Evolutionary conservation across 1,284 basidiomycete genomes (phyloP).

Genomic region (Ceratobasidium sp.): DNA sequence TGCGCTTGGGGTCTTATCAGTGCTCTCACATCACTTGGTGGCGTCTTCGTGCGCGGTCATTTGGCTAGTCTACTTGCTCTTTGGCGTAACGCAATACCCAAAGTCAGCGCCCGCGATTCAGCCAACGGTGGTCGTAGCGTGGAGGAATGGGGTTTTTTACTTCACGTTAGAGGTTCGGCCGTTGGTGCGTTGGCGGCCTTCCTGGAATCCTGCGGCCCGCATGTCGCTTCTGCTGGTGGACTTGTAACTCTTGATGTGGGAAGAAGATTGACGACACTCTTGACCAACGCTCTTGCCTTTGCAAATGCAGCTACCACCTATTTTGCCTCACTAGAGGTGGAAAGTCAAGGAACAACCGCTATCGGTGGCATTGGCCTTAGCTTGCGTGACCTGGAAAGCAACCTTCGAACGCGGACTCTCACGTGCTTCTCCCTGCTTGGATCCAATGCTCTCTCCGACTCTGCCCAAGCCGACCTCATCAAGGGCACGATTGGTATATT

Average conservation of each 20-base stretch:
- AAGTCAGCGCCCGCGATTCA: slow-evolving; percentile 87
- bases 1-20: slow-evolving; percentile 94
- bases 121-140: slow-evolving; percentile 65
- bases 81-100: slow-evolving; percentile 96
- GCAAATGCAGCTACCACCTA: slow-evolving; percentile 59
- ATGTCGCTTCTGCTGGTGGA: slow-evolving; percentile 51
- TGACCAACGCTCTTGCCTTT: slow-evolving; percentile 90
- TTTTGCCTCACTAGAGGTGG: slow-evolving; percentile 16
- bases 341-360: not conserved
- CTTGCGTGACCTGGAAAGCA: slow-evolving; percentile 79
- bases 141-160: slow-evolving; percentile 88
- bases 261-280: slow-evolving; percentile 80
- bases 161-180: slow-evolving; percentile 90
- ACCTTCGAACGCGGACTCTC: slow-evolving; percentile 82
- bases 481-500: slow-evolving; percentile 84
- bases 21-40: slow-evolving; percentile 89
- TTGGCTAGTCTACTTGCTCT: slow-evolving; percentile 90
- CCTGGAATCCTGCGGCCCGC: slow-evolving; percentile 61
- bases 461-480: slow-evolving; percentile 79
- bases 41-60: slow-evolving; percentile 90
- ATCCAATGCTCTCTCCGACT: slow-evolving; percentile 77
- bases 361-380: slow-evolving; percentile 59
- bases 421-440: slow-evolving; percentile 89
- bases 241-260: slow-evolving; percentile 91
- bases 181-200: slow-evolving; percentile 89